Evolutionary conservation across 139 green algal species (phyloP).

Genomic region (Ulvella scutata): DNA sequence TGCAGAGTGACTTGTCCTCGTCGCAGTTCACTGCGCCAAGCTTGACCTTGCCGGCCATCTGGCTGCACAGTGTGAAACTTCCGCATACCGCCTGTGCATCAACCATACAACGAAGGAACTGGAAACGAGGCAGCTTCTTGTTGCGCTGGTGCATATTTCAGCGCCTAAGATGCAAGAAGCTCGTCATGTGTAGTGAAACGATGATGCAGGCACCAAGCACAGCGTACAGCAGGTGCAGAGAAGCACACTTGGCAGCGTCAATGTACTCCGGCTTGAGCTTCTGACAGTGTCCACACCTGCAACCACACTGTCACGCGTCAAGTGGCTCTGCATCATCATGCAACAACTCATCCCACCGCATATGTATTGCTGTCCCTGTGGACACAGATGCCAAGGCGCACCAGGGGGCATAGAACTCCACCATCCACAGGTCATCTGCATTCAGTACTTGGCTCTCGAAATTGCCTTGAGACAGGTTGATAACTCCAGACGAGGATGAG

Average conservation of each 20-base stretch:
- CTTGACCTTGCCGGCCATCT: slow-evolving; percentile 48
- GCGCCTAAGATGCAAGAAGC: background rate
- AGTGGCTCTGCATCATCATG: no score
- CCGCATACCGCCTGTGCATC: background rate
- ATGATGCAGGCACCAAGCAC: no score
- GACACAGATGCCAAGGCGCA: background rate
- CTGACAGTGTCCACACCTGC: slow-evolving; percentile 72
- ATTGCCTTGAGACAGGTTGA: slow-evolving; percentile 47
- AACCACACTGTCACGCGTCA: background rate
- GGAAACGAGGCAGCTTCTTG: no score
- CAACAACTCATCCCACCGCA: no score
- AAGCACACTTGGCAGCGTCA: slow-evolving; percentile 26
- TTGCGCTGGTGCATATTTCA: no score
- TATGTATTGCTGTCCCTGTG: no score
- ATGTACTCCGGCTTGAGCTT: slow-evolving; percentile 61
- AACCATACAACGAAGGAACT: no score
- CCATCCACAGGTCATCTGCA: slow-evolving; percentile 57
- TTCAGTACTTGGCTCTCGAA: slow-evolving; percentile 60
- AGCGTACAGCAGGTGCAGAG: background rate
- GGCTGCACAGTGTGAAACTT: background rate
- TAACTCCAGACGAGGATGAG: slow-evolving; percentile 27
- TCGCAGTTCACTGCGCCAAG: slow-evolving; percentile 81
- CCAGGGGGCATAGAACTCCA: slow-evolving; percentile 30
- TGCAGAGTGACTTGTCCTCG: slow-evolving; percentile 8
- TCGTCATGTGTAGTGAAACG: background rate